A percentile compares a stretch with the other conserved stretches of the same genome.
Evolutionary conservation across 2,329 filamentous ascomycete genomes (phyloP).

Genomic region (Penicillium sp.): DNA sequence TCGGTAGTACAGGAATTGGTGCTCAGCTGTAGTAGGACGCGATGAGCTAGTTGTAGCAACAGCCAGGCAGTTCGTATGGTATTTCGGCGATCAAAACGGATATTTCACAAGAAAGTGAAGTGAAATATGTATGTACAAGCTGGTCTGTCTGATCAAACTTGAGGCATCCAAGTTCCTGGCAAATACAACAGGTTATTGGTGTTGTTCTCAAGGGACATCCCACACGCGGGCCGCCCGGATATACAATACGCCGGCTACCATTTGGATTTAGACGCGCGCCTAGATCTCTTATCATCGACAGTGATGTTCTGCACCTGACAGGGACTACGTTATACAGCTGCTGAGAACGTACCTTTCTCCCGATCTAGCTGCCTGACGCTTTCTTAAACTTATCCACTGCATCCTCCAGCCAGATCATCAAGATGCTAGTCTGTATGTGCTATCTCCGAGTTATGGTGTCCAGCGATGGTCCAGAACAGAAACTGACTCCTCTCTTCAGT

Average conservation of each 20-base stretch:
- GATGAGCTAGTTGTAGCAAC: not conserved
- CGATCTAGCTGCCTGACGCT: not conserved
- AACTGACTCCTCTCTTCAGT: conserved; percentile 35
- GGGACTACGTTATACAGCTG: not conserved
- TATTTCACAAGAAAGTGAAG: not conserved
- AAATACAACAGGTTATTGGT: conserved; percentile 3
- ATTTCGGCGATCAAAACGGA: not conserved
- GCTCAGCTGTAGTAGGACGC: not conserved
- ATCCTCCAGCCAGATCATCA: not conserved
- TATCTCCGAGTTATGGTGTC: not conserved
- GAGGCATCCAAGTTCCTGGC: conserved; percentile 1
- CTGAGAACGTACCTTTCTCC: not conserved
- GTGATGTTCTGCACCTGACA: conserved; percentile 4
- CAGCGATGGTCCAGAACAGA: not conserved
- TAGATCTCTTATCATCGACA: conserved; percentile 10
- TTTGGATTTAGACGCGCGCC: conserved; percentile 23
- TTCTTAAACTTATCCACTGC: not conserved
- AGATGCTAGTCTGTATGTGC: conserved; percentile 25
- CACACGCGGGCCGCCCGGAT: conserved; percentile 13
- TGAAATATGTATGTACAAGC: conserved; percentile 20
- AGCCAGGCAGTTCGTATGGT: not conserved
- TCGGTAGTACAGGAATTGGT: not conserved
- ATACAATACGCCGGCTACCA: conserved; percentile 14
- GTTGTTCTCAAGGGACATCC: conserved; percentile 21
- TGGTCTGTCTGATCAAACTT: not conserved